A percentile compares a stretch with the other conserved stretches of the same genome.
Conservation (phyloP, 768 basidiomycete species). For the Candolleomyces eurysporus region DNA sequence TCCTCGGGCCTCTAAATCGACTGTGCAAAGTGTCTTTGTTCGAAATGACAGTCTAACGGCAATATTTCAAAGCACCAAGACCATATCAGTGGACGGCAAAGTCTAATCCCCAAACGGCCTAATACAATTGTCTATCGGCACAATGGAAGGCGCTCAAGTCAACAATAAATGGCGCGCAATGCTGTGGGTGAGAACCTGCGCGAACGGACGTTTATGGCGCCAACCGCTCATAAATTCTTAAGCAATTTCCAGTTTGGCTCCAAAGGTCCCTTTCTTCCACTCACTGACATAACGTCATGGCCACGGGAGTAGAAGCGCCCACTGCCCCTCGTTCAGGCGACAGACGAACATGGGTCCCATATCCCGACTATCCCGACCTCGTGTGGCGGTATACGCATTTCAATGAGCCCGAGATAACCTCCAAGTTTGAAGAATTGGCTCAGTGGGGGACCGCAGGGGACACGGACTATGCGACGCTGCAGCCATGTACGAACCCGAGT, state of each 20-base stretch:
- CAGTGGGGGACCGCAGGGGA: constrained; percentile 26
- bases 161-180: neutral
- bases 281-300: neutral
- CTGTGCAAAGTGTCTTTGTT: too few relatives aligned
- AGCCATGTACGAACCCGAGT: constrained; percentile 43
- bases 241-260: neutral
- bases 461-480: constrained; percentile 43
- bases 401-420: constrained; percentile 38
- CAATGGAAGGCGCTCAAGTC: neutral
- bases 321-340: neutral
- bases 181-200: neutral
- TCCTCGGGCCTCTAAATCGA: too few relatives aligned
- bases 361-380: constrained; percentile 12
- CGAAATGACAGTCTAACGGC: too few relatives aligned
- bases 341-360: neutral
- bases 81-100: too few relatives aligned
- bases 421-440: constrained; percentile 40
- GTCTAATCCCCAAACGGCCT: neutral
- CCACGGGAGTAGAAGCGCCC: neutral
- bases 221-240: neutral
- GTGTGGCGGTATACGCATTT: constrained; percentile 37
- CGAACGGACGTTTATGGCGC: neutral
- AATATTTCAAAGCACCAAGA: too few relatives aligned
- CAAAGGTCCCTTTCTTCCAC: neutral
- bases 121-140: neutral